These are phyloP conservation scores for Dendrocalamus latiflorus DNA, from an alignment of 202 grass and related monocot genomes.

Conservation along the genomic window DNA sequence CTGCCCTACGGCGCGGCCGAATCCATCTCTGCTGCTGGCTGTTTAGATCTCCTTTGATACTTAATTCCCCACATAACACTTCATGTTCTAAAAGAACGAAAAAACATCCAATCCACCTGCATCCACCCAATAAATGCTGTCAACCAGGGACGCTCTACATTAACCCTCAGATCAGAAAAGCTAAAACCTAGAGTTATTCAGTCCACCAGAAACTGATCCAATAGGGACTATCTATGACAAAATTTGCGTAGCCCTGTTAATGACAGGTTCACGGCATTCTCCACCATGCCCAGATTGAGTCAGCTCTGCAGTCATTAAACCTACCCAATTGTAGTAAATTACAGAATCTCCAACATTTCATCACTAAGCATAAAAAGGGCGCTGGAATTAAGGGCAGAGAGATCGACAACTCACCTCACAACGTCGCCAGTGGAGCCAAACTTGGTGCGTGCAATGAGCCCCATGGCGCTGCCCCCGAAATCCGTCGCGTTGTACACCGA, in stretches of 20 bases:
- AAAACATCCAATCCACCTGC: background rate
- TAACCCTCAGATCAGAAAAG: constrained; percentile 3
- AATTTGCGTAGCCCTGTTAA: background rate
- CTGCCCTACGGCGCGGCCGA: too few species aligned
- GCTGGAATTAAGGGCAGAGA: background rate
- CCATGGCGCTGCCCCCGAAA: constrained; percentile 60
- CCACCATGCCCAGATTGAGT: background rate
- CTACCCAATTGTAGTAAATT: background rate
- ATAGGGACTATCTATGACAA: background rate
- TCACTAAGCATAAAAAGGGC: background rate
- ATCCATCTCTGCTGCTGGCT: too few species aligned
- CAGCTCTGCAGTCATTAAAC: background rate
- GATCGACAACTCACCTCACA: constrained; percentile 44
- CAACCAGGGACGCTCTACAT: background rate
- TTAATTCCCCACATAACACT: too few species aligned
- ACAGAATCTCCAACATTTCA: background rate
- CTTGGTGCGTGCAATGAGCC: constrained; percentile 73
- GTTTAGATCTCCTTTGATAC: too few species aligned
- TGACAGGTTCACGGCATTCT: background rate
- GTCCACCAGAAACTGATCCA: background rate
- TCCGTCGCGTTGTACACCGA: constrained; percentile 83
- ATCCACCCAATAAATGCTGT: background rate
- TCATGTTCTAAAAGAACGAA: background rate
- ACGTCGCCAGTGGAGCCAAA: constrained; percentile 61
- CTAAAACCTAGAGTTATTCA: background rate